These are phyloP conservation scores for Penicillium nordicum DNA, from an alignment of 2,329 filamentous ascomycete species.

Conservation along the genomic window DNA sequence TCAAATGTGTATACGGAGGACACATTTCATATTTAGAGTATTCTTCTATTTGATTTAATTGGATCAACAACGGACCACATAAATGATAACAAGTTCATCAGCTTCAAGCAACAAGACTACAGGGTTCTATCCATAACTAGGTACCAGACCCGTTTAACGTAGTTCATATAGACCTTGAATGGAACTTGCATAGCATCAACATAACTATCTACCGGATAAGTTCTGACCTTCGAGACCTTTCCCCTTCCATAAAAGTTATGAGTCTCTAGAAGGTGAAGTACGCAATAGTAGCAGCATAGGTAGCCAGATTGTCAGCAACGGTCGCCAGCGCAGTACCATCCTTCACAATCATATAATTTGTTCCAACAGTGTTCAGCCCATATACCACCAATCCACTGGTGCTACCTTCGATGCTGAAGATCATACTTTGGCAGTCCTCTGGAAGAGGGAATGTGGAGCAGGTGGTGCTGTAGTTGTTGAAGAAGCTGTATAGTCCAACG, in stretches of 20 bases:
- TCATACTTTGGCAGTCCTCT: slow-evolving; percentile 48
- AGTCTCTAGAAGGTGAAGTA: slow-evolving; percentile 33
- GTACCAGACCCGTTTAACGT: background rate
- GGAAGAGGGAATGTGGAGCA: slow-evolving; percentile 41
- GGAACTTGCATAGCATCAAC: background rate
- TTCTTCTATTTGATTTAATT: too few relatives aligned
- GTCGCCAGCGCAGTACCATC: slow-evolving; percentile 44
- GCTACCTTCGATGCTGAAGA: slow-evolving; percentile 47
- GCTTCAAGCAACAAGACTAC: too few relatives aligned
- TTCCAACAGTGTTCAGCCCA: slow-evolving; percentile 48
- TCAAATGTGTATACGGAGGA: too few relatives aligned
- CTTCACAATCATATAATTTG: slow-evolving; percentile 46
- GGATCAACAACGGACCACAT: too few relatives aligned
- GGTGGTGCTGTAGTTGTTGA: slow-evolving; percentile 50
- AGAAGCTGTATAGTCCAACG: slow-evolving; percentile 55
- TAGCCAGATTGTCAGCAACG: slow-evolving; percentile 48
- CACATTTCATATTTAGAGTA: too few relatives aligned
- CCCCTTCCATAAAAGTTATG: background rate
- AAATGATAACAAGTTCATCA: too few relatives aligned
- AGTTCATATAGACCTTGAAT: background rate
- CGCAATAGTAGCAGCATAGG: slow-evolving; percentile 44
- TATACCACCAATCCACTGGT: slow-evolving; percentile 40
- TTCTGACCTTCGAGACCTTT: background rate
- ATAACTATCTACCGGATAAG: background rate
- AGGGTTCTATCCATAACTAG: too few relatives aligned